phyloP scores from a whole-genome alignment of 106 monocot species.

The Dendrobium nobile region DNA sequence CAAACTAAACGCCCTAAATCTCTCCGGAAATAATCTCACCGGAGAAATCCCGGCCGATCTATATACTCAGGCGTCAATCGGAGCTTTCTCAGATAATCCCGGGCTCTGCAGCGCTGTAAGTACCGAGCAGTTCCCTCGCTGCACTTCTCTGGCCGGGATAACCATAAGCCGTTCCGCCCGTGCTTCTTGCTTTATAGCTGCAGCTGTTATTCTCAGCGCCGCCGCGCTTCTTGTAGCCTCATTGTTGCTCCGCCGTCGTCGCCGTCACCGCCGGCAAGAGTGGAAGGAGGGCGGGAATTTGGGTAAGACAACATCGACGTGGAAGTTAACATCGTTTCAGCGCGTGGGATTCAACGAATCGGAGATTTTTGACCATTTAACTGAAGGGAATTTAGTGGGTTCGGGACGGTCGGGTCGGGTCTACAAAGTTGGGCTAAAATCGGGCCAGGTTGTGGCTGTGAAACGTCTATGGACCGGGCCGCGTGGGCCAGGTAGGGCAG shows the following conservation, averaged over 20 bases:
- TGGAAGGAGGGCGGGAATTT: background rate
- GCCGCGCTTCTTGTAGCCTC: conserved; percentile 13
- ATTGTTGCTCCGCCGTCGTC: conserved; percentile 10
- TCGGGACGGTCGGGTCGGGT: conserved; percentile 28
- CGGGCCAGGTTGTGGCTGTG: conserved; percentile 48
- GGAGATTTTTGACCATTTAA: conserved; percentile 24
- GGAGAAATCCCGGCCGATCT: conserved; percentile 30
- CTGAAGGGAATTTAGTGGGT: conserved; percentile 31
- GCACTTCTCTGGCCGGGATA: background rate
- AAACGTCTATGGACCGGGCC: conserved; percentile 25
- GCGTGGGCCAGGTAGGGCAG: background rate
- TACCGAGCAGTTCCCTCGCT: conserved; percentile 21
- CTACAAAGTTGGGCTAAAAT: conserved; percentile 6
- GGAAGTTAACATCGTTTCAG: conserved; percentile 47
- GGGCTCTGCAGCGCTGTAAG: too few species aligned
- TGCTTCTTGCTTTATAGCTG: conserved; percentile 17
- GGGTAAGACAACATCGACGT: background rate
- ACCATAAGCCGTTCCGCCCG: background rate
- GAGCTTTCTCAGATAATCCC: too few species aligned
- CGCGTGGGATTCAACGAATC: conserved; percentile 28
- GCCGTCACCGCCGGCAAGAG: conserved; percentile 8
- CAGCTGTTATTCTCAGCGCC: conserved; percentile 14
- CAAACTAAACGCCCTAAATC: conserved; percentile 23
- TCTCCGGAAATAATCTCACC: conserved; percentile 28
- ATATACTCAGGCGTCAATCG: too few species aligned